These are phyloP conservation scores for Annulohypoxylon bovei DNA, from an alignment of 495 filamentous ascomycete genomes.

Conservation along the genomic window DNA sequence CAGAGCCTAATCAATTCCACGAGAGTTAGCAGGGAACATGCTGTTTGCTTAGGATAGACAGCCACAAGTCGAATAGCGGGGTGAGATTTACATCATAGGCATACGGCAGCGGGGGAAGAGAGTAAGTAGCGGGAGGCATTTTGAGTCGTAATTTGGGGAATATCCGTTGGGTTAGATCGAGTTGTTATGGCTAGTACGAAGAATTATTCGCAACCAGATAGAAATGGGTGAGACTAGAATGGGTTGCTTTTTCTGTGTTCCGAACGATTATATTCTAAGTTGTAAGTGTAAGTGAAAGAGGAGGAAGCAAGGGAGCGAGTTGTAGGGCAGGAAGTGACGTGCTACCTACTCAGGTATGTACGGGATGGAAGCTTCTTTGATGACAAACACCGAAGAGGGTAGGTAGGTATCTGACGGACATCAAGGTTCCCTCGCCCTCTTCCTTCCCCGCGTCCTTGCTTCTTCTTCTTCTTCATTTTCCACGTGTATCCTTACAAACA, in stretches of 20 bases:
- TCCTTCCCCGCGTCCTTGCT: conserved; percentile 23
- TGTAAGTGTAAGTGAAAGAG: conserved; percentile 3
- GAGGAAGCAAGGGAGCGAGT: neutral
- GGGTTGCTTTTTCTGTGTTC: neutral
- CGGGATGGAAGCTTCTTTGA: conserved; percentile 10
- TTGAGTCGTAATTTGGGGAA: conserved; percentile 19
- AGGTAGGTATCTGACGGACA: conserved; percentile 11
- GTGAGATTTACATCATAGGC: conserved; percentile 56
- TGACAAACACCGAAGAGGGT: conserved; percentile 12
- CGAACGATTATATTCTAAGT: neutral
- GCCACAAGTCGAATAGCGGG: neutral
- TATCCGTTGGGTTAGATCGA: neutral
- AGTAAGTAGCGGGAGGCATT: conserved; percentile 48
- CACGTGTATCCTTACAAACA: neutral
- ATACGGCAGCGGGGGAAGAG: conserved; percentile 56
- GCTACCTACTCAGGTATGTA: conserved; percentile 1
- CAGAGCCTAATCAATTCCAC: conserved; percentile 63
- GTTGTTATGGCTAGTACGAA: neutral
- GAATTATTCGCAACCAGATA: neutral
- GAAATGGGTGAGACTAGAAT: conserved; percentile 3
- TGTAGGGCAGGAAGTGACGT: conserved; percentile 3
- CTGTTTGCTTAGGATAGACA: neutral
- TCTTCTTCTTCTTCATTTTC: neutral
- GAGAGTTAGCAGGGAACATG: conserved; percentile 17
- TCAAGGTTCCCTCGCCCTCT: conserved; percentile 27